Evolutionary conservation across 2,329 filamentous ascomycete species (phyloP), one percentile per base, ranked within the genome.

Genomic region (Ophiostoma australiae): DNA sequence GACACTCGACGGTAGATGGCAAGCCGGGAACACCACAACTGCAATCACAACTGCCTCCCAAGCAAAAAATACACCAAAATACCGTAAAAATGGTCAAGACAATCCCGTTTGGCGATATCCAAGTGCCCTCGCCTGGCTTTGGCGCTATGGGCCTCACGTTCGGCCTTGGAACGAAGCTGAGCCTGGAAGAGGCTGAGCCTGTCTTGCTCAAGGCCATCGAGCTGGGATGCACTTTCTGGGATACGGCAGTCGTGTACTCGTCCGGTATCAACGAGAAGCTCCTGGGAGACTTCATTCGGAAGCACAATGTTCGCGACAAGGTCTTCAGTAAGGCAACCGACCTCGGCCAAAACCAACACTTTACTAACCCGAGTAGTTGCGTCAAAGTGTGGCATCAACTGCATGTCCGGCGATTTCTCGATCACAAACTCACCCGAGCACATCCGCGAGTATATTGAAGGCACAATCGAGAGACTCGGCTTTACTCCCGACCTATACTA

Each of bases 51-150:
- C 44, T 7, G 7, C 44, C 3, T 27, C 5, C 10, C 7, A 17
- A 7, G n/a, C 27, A n/a, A 55, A 13, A 27, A 13, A 3, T 10
- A 10, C n/a, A 55, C n/a, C 13, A 55, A 3, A 23, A 2, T 11
- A 55, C 17, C 20, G n/a, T n/a, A 13, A 11, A 6, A 55, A 78
- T 83, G 81, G 80, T 80, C 72, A 79, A 81, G 69, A 80, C 80
- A 72, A 74, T 83, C 67, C 78, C 78, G 2, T 83, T 84, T 68
- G 76, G 74, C 31, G 75, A 80, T 69, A 76, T 80, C 41, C 72
- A 81, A 52, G 80, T 84, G 20, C 78, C 80, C 3, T 73, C 74
- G 5, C 82, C 82, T 1, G 83, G 82, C 69, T 84, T 85, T 71
- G 83, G 84, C 27, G 82, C 82, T 13, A 85, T 85, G 83, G 83